A percentile compares a stretch with the other conserved stretches of the same genome.
Evolutionary conservation across 371 early-diverging fungal species (phyloP).

Genomic region (Lichtheimia hyalospora): DNA sequence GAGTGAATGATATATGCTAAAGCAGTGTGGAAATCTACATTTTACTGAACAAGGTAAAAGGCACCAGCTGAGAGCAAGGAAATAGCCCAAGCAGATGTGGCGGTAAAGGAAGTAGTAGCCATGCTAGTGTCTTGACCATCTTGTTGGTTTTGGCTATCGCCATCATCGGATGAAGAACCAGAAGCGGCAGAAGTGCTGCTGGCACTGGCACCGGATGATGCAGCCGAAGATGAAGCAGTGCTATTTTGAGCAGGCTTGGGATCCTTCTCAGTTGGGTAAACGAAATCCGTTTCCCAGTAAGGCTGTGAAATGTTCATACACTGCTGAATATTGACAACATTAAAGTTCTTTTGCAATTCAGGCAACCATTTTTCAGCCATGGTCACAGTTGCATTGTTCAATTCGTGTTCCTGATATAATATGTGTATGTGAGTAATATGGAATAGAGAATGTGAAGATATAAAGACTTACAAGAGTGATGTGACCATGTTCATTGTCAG

Average conservation of each 20-base stretch:
- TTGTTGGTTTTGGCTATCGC: no score
- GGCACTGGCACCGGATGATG: slow-evolving; percentile 5
- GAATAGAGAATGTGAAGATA: no score
- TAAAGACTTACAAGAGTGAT: slow-evolving; percentile 28
- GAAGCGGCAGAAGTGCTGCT: slow-evolving; percentile 4
- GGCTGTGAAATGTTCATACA: slow-evolving; percentile 53
- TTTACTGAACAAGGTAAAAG: background rate
- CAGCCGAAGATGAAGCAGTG: slow-evolving; percentile 13
- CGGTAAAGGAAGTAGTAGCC: no score
- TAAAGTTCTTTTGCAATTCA: slow-evolving; percentile 39
- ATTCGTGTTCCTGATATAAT: slow-evolving; percentile 32
- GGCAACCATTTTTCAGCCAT: slow-evolving; percentile 52
- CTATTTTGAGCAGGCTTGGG: slow-evolving; percentile 9
- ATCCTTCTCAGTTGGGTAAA: slow-evolving; percentile 29
- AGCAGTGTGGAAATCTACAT: slow-evolving; percentile 1
- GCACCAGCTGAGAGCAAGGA: background rate
- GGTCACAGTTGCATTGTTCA: slow-evolving; percentile 45
- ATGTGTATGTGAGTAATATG: no score
- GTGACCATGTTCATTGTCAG: slow-evolving; percentile 34
- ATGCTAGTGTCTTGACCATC: no score
- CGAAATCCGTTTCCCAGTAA: slow-evolving; percentile 45
- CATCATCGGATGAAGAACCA: background rate
- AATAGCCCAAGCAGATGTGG: background rate
- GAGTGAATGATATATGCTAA: background rate
- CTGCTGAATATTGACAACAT: slow-evolving; percentile 45